Percentiles rank a stretch among this genome's conserved stretches.
These are phyloP conservation scores for Hypoxylon perforatum DNA, from an alignment of 495 filamentous ascomycete species.

Conservation along the genomic window DNA sequence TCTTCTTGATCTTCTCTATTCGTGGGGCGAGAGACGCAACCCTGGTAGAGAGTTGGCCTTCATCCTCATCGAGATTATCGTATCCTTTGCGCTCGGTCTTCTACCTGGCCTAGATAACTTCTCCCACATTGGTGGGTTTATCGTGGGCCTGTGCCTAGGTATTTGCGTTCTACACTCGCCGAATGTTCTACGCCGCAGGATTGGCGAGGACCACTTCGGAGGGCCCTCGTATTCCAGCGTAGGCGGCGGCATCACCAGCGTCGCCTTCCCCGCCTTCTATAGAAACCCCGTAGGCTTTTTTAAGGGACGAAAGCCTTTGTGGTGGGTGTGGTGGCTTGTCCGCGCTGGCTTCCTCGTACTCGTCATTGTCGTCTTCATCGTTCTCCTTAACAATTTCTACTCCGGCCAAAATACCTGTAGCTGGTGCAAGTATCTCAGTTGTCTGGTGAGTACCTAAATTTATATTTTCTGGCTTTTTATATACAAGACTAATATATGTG, in stretches of 20 bases:
- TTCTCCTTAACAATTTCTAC: constrained; percentile 92
- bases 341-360: constrained; percentile 81
- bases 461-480: constrained; percentile 1
- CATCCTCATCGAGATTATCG: constrained; percentile 82
- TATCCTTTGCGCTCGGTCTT: constrained; percentile 92
- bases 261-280: constrained; percentile 66
- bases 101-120: constrained; percentile 97
- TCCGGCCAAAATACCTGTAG: constrained; percentile 75
- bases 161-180: constrained; percentile 90
- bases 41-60: constrained; percentile 85
- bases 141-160: constrained; percentile 90
- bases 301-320: constrained; percentile 87
- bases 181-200: constrained; percentile 77
- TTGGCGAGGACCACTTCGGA: constrained; percentile 69
- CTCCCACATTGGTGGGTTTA: constrained; percentile 93
- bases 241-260: constrained; percentile 51
- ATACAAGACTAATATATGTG: constrained; percentile 4
- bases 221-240: constrained; percentile 55
- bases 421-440: constrained; percentile 96
- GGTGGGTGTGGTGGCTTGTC: constrained; percentile 98
- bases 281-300: constrained; percentile 84
- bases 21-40: constrained; percentile 78
- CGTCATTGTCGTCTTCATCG: constrained; percentile 82
- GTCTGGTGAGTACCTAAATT: constrained; percentile 80
- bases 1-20: constrained; percentile 90